A percentile compares a stretch with the other conserved stretches of the same genome.
These are phyloP conservation scores for Hypoxylon sp. DNA, from an alignment of 2,329 filamentous ascomycete genomes.

Conservation along the genomic window DNA sequence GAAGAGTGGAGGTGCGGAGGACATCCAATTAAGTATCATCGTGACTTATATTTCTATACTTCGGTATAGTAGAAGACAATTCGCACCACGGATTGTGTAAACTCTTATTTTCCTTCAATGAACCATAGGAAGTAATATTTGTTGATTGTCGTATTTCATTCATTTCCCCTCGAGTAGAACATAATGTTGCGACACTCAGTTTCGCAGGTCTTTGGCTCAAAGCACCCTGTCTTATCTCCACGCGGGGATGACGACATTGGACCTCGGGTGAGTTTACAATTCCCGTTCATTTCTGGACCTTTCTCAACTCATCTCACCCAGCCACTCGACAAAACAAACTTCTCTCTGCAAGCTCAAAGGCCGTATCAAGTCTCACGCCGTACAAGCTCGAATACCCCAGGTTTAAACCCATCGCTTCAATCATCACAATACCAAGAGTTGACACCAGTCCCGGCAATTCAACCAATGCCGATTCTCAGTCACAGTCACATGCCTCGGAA, in stretches of 20 bases:
- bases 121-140: not conserved
- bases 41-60: constrained; percentile 7
- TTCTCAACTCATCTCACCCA: constrained; percentile 4
- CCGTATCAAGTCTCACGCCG: not conserved
- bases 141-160: not conserved
- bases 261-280: constrained; percentile 41
- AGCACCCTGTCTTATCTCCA: constrained; percentile 41
- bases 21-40: constrained; percentile 1
- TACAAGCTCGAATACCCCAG: constrained; percentile 4
- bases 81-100: not conserved
- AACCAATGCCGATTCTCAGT: constrained; percentile 25
- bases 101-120: not conserved
- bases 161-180: not conserved
- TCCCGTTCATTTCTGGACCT: constrained; percentile 2
- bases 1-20: constrained; percentile 17
- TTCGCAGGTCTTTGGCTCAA: constrained; percentile 41
- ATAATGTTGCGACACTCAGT: constrained; percentile 40
- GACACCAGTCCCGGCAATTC: constrained; percentile 31
- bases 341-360: not conserved
- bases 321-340: constrained; percentile 11
- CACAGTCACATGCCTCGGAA: constrained; percentile 27
- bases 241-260: constrained; percentile 47
- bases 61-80: not conserved
- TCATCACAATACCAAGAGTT: not conserved
- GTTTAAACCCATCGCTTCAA: constrained; percentile 6